Base-by-base conservation (phyloP, 129 eudicot genomes). In the Sambucus nigra region DNA sequence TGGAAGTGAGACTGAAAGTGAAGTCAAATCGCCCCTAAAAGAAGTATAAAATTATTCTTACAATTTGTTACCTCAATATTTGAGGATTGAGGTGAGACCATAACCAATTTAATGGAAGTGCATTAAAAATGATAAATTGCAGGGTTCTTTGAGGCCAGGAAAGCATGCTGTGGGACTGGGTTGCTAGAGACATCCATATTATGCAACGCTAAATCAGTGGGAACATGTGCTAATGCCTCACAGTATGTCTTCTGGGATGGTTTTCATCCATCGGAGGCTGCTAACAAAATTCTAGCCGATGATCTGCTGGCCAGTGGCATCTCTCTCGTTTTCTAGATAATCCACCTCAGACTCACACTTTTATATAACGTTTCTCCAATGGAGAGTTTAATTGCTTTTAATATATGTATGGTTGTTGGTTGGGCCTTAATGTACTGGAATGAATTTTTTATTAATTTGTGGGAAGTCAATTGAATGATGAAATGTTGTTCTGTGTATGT, bases 141-240 rank as follows among this genome's bases (percentile, higher is more conserved):
- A 91, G 99, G 99, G 53, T 91, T 91, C 57, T 71, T 71, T 56
- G 95, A 91, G 73, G 86, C 94, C 63, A 67, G 99, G 53, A 91
- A 74, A 69, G 99, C 95, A 24, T 91, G 99, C 47, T 91, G 99
- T 60, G 99, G 94, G 1, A 59, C 94, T 16, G 99, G 99, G n/a
- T 59, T 85, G 60, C 45, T 89, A 20, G 98, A 89, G 73, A 85
- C 86, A 35, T 81, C 98, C 0, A 67, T 48, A 29, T 29, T 89
- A 47, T 87, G 96, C 75, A 87, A 87, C 59, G 85, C 77, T 3
- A 82, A 82, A 64, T 79, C 94, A 18, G 12, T 68, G 24, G 96
- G 96, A 11, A 87, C 96, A 0, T 87, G 96, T 53, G 53, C 50
- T 57, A 87, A 82, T 33, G 94, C 96, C 3, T 70, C 74, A 14